Conservation (phyloP, 1,284 basidiomycete genomes). For the Cutaneotrichosporon cutaneum region DNA sequence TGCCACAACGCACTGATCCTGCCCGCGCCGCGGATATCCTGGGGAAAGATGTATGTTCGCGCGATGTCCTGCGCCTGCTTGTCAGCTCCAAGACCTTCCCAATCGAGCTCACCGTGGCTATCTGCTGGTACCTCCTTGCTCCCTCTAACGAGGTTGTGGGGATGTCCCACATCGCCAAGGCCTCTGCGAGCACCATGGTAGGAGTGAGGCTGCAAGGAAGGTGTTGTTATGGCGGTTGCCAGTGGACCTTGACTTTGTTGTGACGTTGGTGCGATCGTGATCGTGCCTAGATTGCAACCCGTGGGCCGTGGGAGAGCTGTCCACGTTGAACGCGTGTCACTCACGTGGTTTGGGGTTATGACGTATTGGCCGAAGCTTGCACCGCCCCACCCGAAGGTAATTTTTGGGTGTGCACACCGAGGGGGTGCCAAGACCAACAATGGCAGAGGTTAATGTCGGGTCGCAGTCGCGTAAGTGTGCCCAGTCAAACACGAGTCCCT, state of each 20-base stretch:
- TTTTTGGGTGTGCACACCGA: no score
- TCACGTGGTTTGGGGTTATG: no score
- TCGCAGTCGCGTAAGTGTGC: no score
- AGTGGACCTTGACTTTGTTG: not conserved
- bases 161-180: slow-evolving; percentile 34
- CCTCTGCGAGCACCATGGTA: slow-evolving; percentile 36
- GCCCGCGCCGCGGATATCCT: slow-evolving; percentile 24
- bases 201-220: not conserved
- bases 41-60: slow-evolving; percentile 29
- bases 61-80: slow-evolving; percentile 30
- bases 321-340: not conserved
- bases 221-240: not conserved
- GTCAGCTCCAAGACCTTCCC: slow-evolving; percentile 11
- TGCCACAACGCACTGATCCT: not conserved
- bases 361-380: not conserved
- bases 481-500: no score
- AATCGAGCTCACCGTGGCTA: slow-evolving; percentile 27
- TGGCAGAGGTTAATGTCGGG: no score
- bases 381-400: no score
- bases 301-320: slow-evolving; percentile 1
- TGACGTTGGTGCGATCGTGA: slow-evolving; percentile 2
- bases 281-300: not conserved
- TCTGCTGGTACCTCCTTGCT: slow-evolving; percentile 27
- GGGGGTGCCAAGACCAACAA: no score
- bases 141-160: slow-evolving; percentile 38